These are phyloP conservation scores for Auricularia sp. DNA, from an alignment of 768 basidiomycete genomes.

Conservation along the genomic window DNA sequence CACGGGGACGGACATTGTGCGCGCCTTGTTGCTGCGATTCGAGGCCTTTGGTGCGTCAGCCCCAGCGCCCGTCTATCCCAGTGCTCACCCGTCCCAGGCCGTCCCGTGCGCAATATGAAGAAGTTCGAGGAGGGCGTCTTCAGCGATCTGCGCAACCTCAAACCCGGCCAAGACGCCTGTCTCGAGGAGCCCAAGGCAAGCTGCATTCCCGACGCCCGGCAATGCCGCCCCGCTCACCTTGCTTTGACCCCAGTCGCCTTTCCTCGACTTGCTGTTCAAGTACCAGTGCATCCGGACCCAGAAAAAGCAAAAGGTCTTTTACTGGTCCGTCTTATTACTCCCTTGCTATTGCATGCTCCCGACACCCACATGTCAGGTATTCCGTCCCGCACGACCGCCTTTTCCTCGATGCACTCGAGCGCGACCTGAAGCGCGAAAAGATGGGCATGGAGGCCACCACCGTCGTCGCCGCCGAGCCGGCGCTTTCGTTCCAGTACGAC, in stretches of 20 bases:
- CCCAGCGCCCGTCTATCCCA: not conserved
- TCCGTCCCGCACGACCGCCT: conserved; percentile 95
- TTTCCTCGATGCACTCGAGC: conserved; percentile 92
- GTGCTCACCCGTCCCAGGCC: conserved; percentile 27
- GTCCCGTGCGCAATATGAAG: conserved; percentile 87
- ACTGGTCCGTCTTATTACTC: conserved; percentile 52
- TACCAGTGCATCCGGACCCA: conserved; percentile 95
- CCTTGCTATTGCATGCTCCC: not conserved
- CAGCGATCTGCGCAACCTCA: conserved; percentile 84
- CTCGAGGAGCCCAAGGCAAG: conserved; percentile 92
- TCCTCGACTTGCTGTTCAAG: conserved; percentile 90
- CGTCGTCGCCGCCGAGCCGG: conserved; percentile 65
- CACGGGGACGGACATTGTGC: conserved; percentile 94
- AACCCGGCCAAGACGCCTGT: conserved; percentile 86
- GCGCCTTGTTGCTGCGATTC: conserved; percentile 89
- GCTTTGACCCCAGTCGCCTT: conserved; percentile 56
- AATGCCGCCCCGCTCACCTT: not conserved
- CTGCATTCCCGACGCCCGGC: conserved; percentile 7
- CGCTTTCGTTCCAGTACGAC: conserved; percentile 81
- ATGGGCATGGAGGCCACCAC: conserved; percentile 84
- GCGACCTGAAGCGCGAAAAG: conserved; percentile 93
- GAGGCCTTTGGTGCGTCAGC: conserved; percentile 39
- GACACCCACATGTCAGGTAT: conserved; percentile 46
- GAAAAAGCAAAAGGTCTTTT: conserved; percentile 99
- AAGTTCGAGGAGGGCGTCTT: conserved; percentile 98